Percentiles rank a stretch among this genome's conserved stretches.
These are phyloP conservation scores for Chytriomyces confervae DNA, from an alignment of 192 early-diverging fungal genomes.

Conservation along the genomic window DNA sequence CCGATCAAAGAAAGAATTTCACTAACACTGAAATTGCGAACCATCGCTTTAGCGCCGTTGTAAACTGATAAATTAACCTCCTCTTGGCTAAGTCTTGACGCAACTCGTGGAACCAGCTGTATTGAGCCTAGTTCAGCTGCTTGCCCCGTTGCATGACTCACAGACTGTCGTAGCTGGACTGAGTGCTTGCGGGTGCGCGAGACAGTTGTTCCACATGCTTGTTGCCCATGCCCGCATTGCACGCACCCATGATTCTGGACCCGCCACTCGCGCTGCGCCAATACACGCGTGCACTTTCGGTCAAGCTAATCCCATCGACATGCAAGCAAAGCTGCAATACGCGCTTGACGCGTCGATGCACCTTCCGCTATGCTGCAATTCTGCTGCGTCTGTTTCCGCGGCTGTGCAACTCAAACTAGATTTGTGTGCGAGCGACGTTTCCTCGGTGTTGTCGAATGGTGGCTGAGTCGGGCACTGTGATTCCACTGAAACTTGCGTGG, in stretches of 20 bases:
- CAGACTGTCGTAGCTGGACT: neutral
- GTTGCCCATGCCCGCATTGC: neutral
- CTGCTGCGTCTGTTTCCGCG: neutral
- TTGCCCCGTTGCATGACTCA: neutral
- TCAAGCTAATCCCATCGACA: constrained; percentile 8
- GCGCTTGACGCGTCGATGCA: neutral
- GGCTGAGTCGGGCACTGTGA: too few relatives aligned
- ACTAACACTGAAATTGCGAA: too few relatives aligned
- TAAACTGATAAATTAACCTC: too few relatives aligned
- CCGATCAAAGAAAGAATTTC: too few relatives aligned
- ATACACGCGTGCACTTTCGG: neutral
- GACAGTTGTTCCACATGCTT: constrained; percentile 12
- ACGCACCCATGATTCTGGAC: neutral
- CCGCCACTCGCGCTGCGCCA: neutral
- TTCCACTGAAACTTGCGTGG: too few relatives aligned
- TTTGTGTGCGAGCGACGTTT: constrained; percentile 1
- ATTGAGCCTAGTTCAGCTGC: neutral
- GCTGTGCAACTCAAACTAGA: neutral
- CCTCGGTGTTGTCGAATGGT: too few relatives aligned
- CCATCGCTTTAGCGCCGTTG: too few relatives aligned
- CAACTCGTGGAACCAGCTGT: neutral
- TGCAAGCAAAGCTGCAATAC: neutral
- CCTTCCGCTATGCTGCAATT: neutral
- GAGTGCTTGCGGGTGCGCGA: neutral
- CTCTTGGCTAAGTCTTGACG: neutral